Conservation (phyloP, 2,329 filamentous ascomycete genomes). For the Pestalotiopsis sp. region DNA sequence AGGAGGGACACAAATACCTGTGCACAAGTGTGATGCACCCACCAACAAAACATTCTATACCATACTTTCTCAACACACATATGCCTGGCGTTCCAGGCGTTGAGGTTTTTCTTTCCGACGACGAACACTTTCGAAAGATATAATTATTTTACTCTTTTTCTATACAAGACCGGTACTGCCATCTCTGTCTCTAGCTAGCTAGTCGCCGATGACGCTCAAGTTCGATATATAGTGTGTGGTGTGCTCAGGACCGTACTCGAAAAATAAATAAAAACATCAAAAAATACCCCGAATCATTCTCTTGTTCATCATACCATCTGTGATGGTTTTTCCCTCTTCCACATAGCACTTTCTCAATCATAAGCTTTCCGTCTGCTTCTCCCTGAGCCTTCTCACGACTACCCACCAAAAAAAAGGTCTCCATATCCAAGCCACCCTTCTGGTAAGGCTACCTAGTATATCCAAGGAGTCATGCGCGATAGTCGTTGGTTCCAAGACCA, state of each 20-base stretch:
- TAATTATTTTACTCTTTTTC: background rate
- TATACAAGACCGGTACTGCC: background rate
- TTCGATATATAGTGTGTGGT: background rate
- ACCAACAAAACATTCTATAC: background rate
- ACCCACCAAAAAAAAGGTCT: too few species aligned
- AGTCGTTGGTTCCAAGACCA: constrained; percentile 2
- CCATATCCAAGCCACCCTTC: too few species aligned
- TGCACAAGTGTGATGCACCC: background rate
- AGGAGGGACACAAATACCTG: background rate
- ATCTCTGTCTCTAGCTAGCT: background rate
- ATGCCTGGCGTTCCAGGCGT: constrained; percentile 10
- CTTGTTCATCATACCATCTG: background rate
- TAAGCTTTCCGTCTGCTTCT: too few species aligned
- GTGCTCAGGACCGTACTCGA: background rate
- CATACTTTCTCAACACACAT: background rate
- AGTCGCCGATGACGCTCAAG: background rate
- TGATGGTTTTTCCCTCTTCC: background rate
- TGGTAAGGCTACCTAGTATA: background rate
- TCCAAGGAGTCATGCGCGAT: background rate
- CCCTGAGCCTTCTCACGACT: too few species aligned
- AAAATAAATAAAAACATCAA: background rate
- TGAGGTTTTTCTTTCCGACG: background rate
- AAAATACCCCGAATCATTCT: background rate
- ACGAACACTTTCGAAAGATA: background rate
- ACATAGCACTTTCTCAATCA: too few species aligned